Evolutionary conservation across 345 rosid genomes (phyloP).

Genomic region (Boechera divaricarpa): DNA sequence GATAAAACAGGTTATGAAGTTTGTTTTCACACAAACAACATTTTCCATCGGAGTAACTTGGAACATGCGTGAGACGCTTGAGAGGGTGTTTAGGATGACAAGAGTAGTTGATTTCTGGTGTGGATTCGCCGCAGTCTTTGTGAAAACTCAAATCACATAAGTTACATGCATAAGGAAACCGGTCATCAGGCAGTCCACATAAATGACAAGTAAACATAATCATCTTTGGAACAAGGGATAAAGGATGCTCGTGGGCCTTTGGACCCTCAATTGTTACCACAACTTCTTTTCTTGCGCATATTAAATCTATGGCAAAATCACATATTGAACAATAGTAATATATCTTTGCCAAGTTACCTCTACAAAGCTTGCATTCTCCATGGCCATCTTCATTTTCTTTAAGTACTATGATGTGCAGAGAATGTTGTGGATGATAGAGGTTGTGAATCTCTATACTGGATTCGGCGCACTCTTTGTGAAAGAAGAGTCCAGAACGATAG

Average conservation of each 20-base stretch:
- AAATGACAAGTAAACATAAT: neutral
- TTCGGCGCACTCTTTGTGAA: neutral
- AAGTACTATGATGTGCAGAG: neutral
- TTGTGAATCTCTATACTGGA: neutral
- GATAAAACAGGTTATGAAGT: neutral
- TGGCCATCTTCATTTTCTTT: too few relatives aligned
- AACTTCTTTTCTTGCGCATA: slow-evolving; percentile 2
- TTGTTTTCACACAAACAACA: neutral
- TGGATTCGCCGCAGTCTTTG: slow-evolving; percentile 16
- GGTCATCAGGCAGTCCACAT: neutral
- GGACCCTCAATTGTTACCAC: neutral
- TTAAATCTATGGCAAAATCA: neutral
- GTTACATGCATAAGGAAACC: slow-evolving; percentile 1
- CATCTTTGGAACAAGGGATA: neutral
- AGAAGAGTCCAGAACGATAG: neutral
- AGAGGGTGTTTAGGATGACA: slow-evolving; percentile 9
- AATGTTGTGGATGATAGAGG: neutral
- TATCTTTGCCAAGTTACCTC: neutral
- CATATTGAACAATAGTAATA: neutral
- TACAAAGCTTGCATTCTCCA: neutral
- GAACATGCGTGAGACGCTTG: neutral
- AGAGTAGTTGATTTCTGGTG: neutral
- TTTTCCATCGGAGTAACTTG: neutral
- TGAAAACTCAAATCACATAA: slow-evolving; percentile 7
- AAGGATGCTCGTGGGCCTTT: neutral